A percentile compares a stretch with the other conserved stretches of the same genome.
phyloP scores from a whole-genome alignment of 208 protist species.

The Leptomonas pyrrhocoris region DNA sequence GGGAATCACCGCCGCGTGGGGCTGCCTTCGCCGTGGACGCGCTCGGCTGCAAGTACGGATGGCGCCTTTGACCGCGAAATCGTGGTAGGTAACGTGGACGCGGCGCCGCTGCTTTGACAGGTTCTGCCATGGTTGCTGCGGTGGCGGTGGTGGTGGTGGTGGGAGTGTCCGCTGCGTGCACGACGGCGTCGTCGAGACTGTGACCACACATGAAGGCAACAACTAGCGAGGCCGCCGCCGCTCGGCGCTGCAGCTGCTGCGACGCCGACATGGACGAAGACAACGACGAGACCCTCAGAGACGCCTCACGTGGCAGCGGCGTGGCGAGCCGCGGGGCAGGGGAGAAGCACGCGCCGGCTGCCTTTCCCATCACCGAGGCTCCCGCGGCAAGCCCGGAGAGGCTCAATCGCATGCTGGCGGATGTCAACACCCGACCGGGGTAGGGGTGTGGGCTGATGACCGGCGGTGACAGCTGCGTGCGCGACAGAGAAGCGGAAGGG shows the following conservation, averaged over 20 bases:
- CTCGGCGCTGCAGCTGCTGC: not conserved
- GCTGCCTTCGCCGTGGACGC: too few relatives aligned
- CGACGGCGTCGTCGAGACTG: not conserved
- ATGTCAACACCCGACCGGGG: conserved; percentile 1
- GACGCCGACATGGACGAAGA: too few relatives aligned
- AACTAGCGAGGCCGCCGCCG: not conserved
- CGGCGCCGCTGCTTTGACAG: too few relatives aligned
- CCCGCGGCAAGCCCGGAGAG: not conserved
- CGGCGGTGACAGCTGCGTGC: conserved; percentile 4
- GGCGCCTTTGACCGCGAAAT: conserved; percentile 3
- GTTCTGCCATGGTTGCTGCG: not conserved
- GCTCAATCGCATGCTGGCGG: conserved; percentile 13
- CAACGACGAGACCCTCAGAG: not conserved
- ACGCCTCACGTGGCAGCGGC: not conserved
- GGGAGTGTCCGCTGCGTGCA: not conserved
- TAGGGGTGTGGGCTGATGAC: not conserved
- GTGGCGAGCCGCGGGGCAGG: conserved; percentile 2
- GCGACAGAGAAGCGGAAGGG: conserved; percentile 1
- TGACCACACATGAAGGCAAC: conserved; percentile 4
- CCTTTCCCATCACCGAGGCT: not conserved
- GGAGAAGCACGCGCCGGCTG: not conserved
- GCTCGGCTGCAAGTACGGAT: too few relatives aligned
- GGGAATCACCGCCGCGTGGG: too few relatives aligned
- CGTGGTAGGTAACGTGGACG: too few relatives aligned
- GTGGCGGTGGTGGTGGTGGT: not conserved